Percentiles rank a stretch among this genome's conserved stretches.
These are phyloP conservation scores for Talaromyces rugulosus DNA, from an alignment of 2,329 filamentous ascomycete species.

Conservation along the genomic window DNA sequence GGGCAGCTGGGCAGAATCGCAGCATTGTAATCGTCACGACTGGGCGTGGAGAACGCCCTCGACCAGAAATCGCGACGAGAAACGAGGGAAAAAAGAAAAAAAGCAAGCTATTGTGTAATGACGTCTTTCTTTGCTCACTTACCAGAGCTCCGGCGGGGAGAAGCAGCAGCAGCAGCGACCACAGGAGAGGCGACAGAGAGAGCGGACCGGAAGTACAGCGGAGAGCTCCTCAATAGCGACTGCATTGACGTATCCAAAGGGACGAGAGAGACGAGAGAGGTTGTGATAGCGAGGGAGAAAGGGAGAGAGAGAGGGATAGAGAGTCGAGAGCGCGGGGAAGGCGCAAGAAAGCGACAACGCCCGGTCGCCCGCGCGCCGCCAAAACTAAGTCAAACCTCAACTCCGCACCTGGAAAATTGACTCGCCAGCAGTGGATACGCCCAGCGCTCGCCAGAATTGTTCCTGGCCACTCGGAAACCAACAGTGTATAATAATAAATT, in stretches of 20 bases:
- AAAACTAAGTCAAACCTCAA: neutral
- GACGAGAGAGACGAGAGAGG: neutral
- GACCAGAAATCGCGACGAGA: neutral
- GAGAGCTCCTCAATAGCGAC: conserved; percentile 26
- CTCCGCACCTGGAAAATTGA: neutral
- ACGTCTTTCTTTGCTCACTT: conserved; percentile 13
- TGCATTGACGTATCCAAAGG: conserved; percentile 19
- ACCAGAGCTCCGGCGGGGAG: neutral
- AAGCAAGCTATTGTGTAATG: neutral
- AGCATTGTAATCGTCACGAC: neutral
- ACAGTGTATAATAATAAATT: conserved; percentile 11
- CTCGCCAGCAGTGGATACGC: neutral
- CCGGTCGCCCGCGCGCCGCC: neutral
- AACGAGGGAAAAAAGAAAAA: neutral
- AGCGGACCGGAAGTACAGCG: neutral
- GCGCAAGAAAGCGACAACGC: neutral
- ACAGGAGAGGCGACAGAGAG: conserved; percentile 2
- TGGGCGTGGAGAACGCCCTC: neutral
- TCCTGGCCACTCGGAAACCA: conserved; percentile 10
- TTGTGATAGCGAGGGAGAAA: neutral
- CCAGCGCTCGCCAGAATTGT: neutral
- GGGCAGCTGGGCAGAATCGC: neutral
- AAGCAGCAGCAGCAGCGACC: conserved; percentile 1
- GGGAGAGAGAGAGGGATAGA: neutral
- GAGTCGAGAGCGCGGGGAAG: neutral